phyloP scores from a whole-genome alignment of 2,329 filamentous ascomycete genomes.

The Byssochlamys sp. region DNA sequence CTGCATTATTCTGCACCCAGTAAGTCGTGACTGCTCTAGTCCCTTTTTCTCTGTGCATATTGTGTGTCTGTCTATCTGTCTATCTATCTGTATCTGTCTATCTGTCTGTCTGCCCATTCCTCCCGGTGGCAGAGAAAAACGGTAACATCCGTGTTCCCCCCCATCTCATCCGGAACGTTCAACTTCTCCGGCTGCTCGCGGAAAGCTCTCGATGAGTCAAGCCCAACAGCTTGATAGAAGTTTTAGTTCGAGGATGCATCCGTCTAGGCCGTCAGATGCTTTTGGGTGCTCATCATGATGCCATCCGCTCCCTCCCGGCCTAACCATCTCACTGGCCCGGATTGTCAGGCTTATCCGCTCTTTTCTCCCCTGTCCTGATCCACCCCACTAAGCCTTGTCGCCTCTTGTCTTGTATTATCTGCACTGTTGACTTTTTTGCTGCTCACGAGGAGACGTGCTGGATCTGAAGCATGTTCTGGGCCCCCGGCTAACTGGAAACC shows the following conservation, averaged over 20 bases:
- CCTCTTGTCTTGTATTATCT: neutral
- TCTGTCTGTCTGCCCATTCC: no score
- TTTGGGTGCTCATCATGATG: neutral
- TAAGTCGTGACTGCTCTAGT: no score
- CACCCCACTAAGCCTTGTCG: slow-evolving; percentile 1
- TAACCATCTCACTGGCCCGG: neutral
- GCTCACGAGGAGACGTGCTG: neutral
- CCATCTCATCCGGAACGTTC: neutral
- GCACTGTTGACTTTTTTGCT: neutral
- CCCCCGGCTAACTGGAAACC: neutral
- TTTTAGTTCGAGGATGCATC: neutral
- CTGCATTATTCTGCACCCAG: no score
- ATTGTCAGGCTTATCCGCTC: neutral
- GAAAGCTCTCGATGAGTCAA: neutral
- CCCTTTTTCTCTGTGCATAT: no score
- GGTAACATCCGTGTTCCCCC: neutral
- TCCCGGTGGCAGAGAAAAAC: no score
- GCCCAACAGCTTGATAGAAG: neutral
- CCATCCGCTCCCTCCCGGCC: slow-evolving; percentile 1
- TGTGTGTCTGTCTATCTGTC: no score
- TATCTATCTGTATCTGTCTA: no score
- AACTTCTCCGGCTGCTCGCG: slow-evolving; percentile 3
- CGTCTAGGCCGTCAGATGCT: neutral
- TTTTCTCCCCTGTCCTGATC: neutral
- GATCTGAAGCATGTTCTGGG: neutral